A percentile compares a stretch with the other conserved stretches of the same genome.
phyloP scores from a whole-genome alignment of 257 asterid species.

The Przewalskia tangutica region DNA sequence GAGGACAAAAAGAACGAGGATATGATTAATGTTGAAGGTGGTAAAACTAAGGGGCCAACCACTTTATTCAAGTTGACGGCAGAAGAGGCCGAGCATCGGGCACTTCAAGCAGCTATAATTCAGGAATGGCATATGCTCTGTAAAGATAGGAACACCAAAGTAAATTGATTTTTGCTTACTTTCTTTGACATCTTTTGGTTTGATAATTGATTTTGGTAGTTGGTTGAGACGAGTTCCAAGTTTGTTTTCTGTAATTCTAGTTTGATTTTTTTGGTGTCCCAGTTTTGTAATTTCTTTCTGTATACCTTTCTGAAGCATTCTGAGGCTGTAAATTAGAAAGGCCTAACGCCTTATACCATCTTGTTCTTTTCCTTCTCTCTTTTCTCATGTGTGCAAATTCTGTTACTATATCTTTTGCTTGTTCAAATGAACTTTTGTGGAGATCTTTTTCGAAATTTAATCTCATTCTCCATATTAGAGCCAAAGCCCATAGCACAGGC shows the following conservation, averaged over 20 bases:
- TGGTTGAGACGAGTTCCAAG: background rate
- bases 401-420: background rate
- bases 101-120: slow-evolving; percentile 70
- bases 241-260: background rate
- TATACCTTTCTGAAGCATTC: background rate
- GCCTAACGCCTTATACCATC: background rate
- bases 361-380: background rate
- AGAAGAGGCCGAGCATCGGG: slow-evolving; percentile 83
- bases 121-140: slow-evolving; percentile 83
- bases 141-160: slow-evolving; percentile 54
- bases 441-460: background rate
- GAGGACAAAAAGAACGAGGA: slow-evolving; percentile 15
- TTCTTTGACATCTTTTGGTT: background rate
- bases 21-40: slow-evolving; percentile 33
- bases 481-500: too few species aligned
- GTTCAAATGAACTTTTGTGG: background rate
- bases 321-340: background rate
- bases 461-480: too few species aligned
- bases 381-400: background rate
- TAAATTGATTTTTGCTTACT: slow-evolving; percentile 16
- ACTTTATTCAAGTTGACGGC: slow-evolving; percentile 60
- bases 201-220: background rate
- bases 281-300: background rate
- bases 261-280: background rate
- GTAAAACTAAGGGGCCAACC: slow-evolving; percentile 42